phyloP scores from a whole-genome alignment of 179 eudicot genomes.

The Gypsophila paniculata region DNA sequence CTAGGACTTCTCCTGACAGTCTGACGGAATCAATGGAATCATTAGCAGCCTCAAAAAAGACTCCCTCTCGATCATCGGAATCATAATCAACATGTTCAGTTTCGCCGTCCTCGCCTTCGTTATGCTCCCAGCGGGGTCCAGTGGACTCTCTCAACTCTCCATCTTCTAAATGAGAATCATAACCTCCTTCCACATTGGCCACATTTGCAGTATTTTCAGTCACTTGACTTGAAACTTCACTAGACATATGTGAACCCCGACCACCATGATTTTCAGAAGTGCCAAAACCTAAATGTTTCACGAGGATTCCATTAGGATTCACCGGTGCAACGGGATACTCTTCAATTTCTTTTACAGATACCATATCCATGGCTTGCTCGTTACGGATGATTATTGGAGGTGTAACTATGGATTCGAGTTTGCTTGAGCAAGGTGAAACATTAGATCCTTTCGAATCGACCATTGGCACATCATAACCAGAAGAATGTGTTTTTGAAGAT shows the following conservation, averaged over 20 bases:
- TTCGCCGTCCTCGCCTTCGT: slow-evolving; percentile 42
- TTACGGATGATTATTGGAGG: background rate
- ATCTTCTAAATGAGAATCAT: slow-evolving; percentile 76
- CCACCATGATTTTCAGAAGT: slow-evolving; percentile 21
- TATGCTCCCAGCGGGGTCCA: slow-evolving; percentile 47
- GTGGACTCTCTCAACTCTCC: slow-evolving; percentile 64
- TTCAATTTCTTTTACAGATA: background rate
- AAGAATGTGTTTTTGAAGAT: background rate
- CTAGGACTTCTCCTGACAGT: slow-evolving; percentile 22
- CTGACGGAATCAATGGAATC: slow-evolving; percentile 17
- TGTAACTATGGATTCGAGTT: slow-evolving; percentile 2
- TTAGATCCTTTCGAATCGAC: background rate
- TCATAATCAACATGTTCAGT: slow-evolving; percentile 58
- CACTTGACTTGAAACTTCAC: slow-evolving; percentile 26
- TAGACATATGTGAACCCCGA: slow-evolving; percentile 31
- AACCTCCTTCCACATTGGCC: slow-evolving; percentile 35
- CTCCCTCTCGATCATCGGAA: slow-evolving; percentile 45
- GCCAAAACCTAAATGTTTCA: slow-evolving; percentile 13
- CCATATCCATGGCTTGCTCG: background rate
- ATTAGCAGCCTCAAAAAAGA: slow-evolving; percentile 36
- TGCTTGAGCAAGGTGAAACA: slow-evolving; percentile 14
- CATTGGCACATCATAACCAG: background rate
- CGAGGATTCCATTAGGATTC: slow-evolving; percentile 7
- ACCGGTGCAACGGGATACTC: background rate
- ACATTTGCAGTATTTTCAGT: slow-evolving; percentile 24